Base-by-base conservation (phyloP, 176 grass and related monocot genomes). In the Carex parvula region DNA sequence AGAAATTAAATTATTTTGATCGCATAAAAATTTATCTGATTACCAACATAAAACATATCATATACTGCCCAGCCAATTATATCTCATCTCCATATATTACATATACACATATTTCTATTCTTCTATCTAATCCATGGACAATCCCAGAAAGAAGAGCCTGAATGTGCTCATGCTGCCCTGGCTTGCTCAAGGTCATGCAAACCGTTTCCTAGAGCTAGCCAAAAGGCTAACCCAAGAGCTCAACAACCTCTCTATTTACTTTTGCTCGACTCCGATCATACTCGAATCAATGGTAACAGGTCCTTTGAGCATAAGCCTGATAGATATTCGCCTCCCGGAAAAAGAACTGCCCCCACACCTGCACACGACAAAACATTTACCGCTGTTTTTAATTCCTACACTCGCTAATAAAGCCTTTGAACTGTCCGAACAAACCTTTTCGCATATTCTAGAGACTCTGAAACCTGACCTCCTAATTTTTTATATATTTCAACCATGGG, bases 161-260 rank as follows among this genome's bases (percentile, higher is more conserved):
- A 22, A 50, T 68, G 83, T 97, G 87, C 14, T 90, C 13, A 93
- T 97, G 91, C 85, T 93, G 63, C 94, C 91, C 22, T 93, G 89
- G 94, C 91, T 96, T 13, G 94, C 91, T 33, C 94, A 93, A 62
- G 91, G 91, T 75, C 94, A 96, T 82, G 85, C 85, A 64, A 88
- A n/a, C 76, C 89, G 85, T 2, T 96, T 32, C 77, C 84, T 96
- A 8, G 93, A 93, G 85, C 85, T 96, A 2, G 89, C 91, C 60
- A 80, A 56, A 41, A 84, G 91, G 62, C 85, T 96, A 50, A 53
- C 22, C 3, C 62, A 52, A 1, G 33, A 53, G 61, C 75, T 0
- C 32, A 0, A 0, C 64, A 63, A 87, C 89, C 64, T 93, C 37
- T 26, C 84, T 68, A 85, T 96, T 73, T 63, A 96, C 85, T 67